These are phyloP conservation scores for Vitis riparia DNA, from an alignment of 164 flowering plant genomes.

Conservation along the genomic window DNA sequence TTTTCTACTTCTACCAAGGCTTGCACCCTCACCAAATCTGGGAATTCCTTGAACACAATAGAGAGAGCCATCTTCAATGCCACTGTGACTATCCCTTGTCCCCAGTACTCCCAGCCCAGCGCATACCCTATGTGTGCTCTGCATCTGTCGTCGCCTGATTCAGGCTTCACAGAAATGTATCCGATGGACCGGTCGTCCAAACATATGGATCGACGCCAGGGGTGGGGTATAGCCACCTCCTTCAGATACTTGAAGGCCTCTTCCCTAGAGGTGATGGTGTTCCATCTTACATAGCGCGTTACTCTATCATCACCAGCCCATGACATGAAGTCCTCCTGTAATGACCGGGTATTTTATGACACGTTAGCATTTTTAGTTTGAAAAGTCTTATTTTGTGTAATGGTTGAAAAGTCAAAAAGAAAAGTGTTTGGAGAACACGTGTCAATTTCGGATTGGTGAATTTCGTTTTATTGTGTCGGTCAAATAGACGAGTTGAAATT, in stretches of 20 bases:
- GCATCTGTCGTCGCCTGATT: conserved; percentile 26
- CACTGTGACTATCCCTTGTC: conserved; percentile 35
- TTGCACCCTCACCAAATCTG: conserved; percentile 37
- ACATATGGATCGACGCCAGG: conserved; percentile 46
- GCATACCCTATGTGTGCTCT: conserved; percentile 37
- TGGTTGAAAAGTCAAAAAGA: too few species aligned
- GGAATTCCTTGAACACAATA: conserved; percentile 24
- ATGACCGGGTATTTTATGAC: too few species aligned
- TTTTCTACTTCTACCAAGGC: conserved; percentile 41
- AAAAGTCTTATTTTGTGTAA: too few species aligned
- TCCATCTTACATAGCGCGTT: conserved; percentile 35
- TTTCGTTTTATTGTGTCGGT: too few species aligned
- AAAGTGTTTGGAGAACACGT: too few species aligned
- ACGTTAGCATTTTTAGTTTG: too few species aligned
- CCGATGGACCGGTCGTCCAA: conserved; percentile 42
- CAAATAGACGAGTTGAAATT: too few species aligned
- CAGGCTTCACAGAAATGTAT: conserved; percentile 35
- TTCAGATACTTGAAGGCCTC: conserved; percentile 29
- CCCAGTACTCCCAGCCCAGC: conserved; percentile 35
- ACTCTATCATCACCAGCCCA: conserved; percentile 54
- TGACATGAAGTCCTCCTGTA: conserved; percentile 39
- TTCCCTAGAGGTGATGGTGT: conserved; percentile 30
- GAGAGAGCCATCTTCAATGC: conserved; percentile 37
- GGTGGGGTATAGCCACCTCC: conserved; percentile 43
- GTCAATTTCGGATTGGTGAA: too few species aligned